Evolutionary conservation across 495 filamentous ascomycete genomes (phyloP).

Genomic region (Penicillium arizonense): DNA sequence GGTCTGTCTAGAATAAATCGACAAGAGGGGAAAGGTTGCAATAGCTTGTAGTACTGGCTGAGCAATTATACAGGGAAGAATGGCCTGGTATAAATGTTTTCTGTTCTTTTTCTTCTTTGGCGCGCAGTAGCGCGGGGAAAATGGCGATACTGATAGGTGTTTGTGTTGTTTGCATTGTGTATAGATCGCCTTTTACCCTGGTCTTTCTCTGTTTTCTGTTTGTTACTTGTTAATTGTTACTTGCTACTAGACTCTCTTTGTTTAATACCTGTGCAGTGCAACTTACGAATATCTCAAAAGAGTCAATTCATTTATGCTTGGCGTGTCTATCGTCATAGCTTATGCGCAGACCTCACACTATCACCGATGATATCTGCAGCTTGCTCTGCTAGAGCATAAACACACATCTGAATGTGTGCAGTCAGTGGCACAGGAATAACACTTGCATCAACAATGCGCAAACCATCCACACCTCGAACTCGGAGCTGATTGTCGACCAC

Average conservation of each 20-base stretch:
- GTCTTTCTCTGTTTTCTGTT: too few species aligned
- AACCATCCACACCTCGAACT: constrained; percentile 33
- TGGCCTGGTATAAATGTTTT: neutral
- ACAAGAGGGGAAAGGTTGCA: neutral
- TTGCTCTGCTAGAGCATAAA: constrained; percentile 39
- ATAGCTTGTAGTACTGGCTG: neutral
- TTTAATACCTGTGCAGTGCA: too few species aligned
- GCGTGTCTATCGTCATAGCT: too few species aligned
- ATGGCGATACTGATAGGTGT: constrained; percentile 2
- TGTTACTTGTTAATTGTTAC: too few species aligned
- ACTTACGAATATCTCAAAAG: too few species aligned
- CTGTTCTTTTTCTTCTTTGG: neutral
- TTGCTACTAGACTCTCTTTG: too few species aligned
- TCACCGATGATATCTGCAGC: constrained; percentile 16
- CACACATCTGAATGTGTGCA: constrained; percentile 29
- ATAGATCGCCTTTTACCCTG: too few species aligned
- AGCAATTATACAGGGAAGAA: neutral
- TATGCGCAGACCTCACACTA: too few species aligned
- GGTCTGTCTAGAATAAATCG: neutral
- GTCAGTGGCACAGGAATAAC: constrained; percentile 34
- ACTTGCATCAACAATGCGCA: constrained; percentile 41
- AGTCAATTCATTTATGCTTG: too few species aligned
- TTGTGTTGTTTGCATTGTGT: constrained; percentile 6
- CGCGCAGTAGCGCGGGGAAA: constrained; percentile 2
- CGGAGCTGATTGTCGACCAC: constrained; percentile 38